Evolutionary conservation across 2,329 filamentous ascomycete species (phyloP), one percentile per base, ranked within the genome.

Genomic region (Sclerotinia spermophila): DNA sequence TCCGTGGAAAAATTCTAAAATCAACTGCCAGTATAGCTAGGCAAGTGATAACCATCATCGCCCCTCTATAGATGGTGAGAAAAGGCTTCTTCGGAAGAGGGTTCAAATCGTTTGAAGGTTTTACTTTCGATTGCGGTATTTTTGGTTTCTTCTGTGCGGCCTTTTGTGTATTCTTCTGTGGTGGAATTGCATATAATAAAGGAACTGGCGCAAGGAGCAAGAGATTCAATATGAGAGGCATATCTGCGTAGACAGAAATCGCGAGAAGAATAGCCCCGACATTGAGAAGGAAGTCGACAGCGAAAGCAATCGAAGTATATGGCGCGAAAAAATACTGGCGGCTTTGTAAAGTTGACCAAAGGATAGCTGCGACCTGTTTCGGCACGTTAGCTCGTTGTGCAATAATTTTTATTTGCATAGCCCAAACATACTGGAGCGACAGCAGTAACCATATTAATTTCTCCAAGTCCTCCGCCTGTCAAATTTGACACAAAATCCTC

Each of bases 11-110:
- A 71, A 97, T 85, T 27, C 86, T 89, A 79, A 99, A 99, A 81
- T 99, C 96, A 67, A 99, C 96, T 24, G 96, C 96, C n/a, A 99
- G 86, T 75, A 99, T 98, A 67, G 93, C 92, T 60, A 96, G 82
- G 78, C 93, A 96, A 11, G 96, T 99, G 74, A 92, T 86, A 66
- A 97, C 86, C 85, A 99, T 89, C 94, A 99, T 97, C 65, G 89
- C 88, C 3, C 93, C 94, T 68, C 96, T 90, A 79, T 97, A 99
- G 42, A 89, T 91, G 4, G 96, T 98, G 73, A 99, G 85, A 82
- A 97, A 98, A 0, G 96, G 93, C 81, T 97, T 97, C 73, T 92
- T 86, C 0, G 95, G 92, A 24, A 97, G 83, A 33, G 83, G 82
- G 72, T 86, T 83, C 24, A 84, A 78, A 56, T 72, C 72, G 24